phyloP scores from a whole-genome alignment of 164 flowering plant species.

The Nymphaea colorata region DNA sequence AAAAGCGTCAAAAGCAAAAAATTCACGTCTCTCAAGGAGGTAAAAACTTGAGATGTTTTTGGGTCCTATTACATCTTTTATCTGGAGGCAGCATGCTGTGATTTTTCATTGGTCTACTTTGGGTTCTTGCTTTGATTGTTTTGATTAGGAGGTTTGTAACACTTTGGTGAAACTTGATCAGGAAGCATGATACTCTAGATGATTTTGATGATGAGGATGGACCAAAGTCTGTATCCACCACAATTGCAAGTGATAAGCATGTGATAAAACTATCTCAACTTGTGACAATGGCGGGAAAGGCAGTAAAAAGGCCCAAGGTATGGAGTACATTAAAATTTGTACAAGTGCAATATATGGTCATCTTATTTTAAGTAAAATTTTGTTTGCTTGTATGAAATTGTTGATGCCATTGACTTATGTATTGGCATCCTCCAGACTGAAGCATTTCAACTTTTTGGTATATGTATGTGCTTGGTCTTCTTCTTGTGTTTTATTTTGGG shows the following conservation, averaged over 20 bases:
- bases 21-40: background rate
- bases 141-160: background rate
- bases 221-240: constrained; percentile 16
- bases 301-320: constrained; percentile 60
- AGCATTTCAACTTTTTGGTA: too few relatives aligned
- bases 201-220: constrained; percentile 74
- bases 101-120: too few relatives aligned
- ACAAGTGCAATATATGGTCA: background rate
- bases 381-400: too few relatives aligned
- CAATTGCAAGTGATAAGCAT: constrained; percentile 17
- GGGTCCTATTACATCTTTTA: too few relatives aligned
- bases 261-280: constrained; percentile 30
- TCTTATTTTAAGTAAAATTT: too few relatives aligned
- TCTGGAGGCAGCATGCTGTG: too few relatives aligned
- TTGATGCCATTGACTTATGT: too few relatives aligned
- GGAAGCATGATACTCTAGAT: constrained; percentile 58
- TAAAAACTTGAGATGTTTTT: background rate
- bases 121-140: too few relatives aligned
- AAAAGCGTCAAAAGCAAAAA: constrained; percentile 24
- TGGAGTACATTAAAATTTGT: background rate
- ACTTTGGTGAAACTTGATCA: constrained; percentile 16
- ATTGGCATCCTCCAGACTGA: too few relatives aligned
- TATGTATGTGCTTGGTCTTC: too few relatives aligned
- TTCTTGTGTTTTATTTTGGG: too few relatives aligned
- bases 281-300: constrained; percentile 13